Conservation (phyloP, 2,329 filamentous ascomycete species). For the Ophiostoma fasciatum region DNA sequence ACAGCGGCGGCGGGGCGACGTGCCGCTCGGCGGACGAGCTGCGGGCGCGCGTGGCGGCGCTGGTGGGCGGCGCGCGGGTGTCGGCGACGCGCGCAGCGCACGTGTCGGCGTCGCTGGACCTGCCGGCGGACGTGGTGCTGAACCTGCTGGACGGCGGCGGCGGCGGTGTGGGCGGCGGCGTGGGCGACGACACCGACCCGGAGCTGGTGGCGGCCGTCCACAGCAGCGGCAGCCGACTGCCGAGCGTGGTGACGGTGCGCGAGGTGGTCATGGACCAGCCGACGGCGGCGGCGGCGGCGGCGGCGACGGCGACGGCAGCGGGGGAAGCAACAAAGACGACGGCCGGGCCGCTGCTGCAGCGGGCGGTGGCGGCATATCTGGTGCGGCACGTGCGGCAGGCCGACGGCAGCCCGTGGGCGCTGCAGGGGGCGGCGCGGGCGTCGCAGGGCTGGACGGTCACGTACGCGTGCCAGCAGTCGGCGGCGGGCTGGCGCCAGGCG, state of each 20-base stretch:
- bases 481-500: conserved; percentile 33
- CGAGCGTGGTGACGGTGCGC: conserved; percentile 5
- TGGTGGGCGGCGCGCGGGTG: conserved; percentile 26
- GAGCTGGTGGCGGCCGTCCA: conserved; percentile 15
- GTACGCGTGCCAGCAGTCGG: conserved; percentile 38
- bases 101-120: conserved; percentile 29
- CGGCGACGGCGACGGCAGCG: no score
- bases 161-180: conserved; percentile 21
- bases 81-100: conserved; percentile 35
- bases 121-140: conserved; percentile 30
- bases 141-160: conserved; percentile 18
- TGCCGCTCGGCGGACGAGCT: conserved; percentile 31
- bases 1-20: conserved; percentile 7
- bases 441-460: conserved; percentile 37
- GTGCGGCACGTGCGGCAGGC: conserved; percentile 25
- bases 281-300: conserved; percentile 22
- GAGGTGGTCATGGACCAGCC: conserved; percentile 6
- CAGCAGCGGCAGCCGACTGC: not conserved
- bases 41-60: conserved; percentile 25
- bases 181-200: conserved; percentile 5
- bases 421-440: conserved; percentile 28
- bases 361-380: conserved; percentile 33
- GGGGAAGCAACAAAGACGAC: no score
- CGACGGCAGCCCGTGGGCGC: conserved; percentile 34
- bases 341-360: conserved; percentile 31